phyloP scores from a whole-genome alignment of 306 rosid species.

The Dalbergia cultrata region DNA sequence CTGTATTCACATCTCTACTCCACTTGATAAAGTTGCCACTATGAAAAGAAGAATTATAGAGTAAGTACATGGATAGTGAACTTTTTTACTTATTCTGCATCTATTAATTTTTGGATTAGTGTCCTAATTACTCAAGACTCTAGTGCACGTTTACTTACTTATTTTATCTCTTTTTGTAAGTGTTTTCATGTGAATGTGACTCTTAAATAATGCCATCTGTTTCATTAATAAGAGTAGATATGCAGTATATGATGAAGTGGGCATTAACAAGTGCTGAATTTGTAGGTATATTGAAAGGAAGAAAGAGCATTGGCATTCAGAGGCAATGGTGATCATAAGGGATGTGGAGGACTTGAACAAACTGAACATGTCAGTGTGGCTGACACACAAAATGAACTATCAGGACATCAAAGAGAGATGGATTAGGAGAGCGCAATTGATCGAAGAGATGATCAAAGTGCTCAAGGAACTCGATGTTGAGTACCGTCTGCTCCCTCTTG shows the following conservation, averaged over 20 bases:
- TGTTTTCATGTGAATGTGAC: no score
- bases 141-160: neutral
- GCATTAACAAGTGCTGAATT: neutral
- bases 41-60: conserved; percentile 67
- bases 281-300: conserved; percentile 61
- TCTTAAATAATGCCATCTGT: no score
- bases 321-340: conserved; percentile 14
- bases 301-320: conserved; percentile 74
- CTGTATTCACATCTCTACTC: conserved; percentile 70
- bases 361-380: conserved; percentile 47
- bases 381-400: no score
- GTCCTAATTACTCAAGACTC: no score
- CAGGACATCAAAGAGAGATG: no score
- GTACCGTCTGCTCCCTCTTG: no score
- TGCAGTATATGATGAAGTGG: no score
- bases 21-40: conserved; percentile 59
- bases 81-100: neutral
- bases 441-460: no score
- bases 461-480: no score
- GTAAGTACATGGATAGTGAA: conserved; percentile 18
- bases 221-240: no score
- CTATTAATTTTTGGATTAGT: neutral
- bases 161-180: no score
- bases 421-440: no score
- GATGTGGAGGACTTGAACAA: conserved; percentile 58